Evolutionary conservation across 176 grass and related monocot genomes (phyloP).

Genomic region (Aegilops tauschii): DNA sequence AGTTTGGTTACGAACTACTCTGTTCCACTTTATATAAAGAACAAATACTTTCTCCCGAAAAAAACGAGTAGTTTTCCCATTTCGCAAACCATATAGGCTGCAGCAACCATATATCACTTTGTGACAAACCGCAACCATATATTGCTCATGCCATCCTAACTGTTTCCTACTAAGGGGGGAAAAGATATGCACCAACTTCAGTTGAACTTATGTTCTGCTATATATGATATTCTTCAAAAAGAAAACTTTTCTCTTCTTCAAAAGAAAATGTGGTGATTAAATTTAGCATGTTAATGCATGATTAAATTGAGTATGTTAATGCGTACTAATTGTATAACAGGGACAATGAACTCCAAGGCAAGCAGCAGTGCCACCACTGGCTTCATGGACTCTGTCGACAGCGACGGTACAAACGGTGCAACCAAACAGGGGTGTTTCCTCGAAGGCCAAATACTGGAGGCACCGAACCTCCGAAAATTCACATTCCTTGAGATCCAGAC

Average conservation of each 20-base stretch:
- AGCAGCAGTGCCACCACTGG: slow-evolving; percentile 46
- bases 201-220: background rate
- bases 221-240: background rate
- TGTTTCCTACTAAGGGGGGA: background rate
- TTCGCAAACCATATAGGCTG: no score
- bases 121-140: background rate
- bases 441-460: slow-evolving; percentile 66
- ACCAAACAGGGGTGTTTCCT: slow-evolving; percentile 22
- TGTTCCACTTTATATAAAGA: no score
- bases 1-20: no score
- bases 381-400: slow-evolving; percentile 49
- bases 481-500: slow-evolving; percentile 63
- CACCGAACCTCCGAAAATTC: slow-evolving; percentile 70
- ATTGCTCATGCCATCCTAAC: background rate
- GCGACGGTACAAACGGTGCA: slow-evolving; percentile 19
- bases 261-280: no score
- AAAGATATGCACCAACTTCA: background rate
- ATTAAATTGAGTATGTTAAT: background rate
- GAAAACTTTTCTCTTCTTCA: no score
- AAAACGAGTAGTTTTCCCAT: no score
- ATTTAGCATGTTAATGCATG: background rate
- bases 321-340: slow-evolving; percentile 27
- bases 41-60: no score
- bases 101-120: background rate
- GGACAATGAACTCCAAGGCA: slow-evolving; percentile 38